phyloP scores from a whole-genome alignment of 768 basidiomycete species.

The Lentinula detonsa region DNA sequence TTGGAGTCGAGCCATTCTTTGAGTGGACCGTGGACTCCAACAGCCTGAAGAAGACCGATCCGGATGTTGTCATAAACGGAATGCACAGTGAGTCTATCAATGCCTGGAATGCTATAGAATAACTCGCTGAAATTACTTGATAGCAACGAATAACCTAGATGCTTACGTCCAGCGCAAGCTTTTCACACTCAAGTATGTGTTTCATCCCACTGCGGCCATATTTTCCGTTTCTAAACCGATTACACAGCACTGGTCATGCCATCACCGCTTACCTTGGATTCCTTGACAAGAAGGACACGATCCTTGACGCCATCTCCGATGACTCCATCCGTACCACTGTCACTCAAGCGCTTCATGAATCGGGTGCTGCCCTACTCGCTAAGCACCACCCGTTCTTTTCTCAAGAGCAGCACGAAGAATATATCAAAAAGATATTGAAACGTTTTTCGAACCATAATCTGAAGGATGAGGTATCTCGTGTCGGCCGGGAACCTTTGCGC shows the following conservation, averaged over 20 bases:
- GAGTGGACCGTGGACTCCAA: constrained; percentile 32
- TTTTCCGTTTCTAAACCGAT: not conserved
- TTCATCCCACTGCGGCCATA: not conserved
- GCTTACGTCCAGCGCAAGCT: constrained; percentile 36
- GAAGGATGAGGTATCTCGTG: constrained; percentile 28
- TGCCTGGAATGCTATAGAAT: not conserved
- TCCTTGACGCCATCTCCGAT: constrained; percentile 26
- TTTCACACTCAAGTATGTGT: constrained; percentile 30
- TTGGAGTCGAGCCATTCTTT: constrained; percentile 33
- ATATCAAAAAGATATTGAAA: constrained; percentile 24
- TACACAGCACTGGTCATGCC: constrained; percentile 24
- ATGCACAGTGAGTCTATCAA: constrained; percentile 8
- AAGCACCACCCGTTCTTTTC: constrained; percentile 14
- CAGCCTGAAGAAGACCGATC: constrained; percentile 17
- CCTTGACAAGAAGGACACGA: constrained; percentile 21
- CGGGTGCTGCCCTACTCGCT: constrained; percentile 28
- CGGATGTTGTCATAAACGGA: constrained; percentile 19
- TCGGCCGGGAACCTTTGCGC: constrained; percentile 31
- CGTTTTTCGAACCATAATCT: constrained; percentile 29
- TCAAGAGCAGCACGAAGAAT: constrained; percentile 15
- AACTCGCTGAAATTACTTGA: not conserved
- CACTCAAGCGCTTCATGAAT: constrained; percentile 26
- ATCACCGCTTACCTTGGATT: constrained; percentile 32
- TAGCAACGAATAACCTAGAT: constrained; percentile 21
- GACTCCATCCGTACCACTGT: constrained; percentile 20